phyloP scores from a whole-genome alignment of 208 protist genomes.

The Wallacemonas sp. region DNA sequence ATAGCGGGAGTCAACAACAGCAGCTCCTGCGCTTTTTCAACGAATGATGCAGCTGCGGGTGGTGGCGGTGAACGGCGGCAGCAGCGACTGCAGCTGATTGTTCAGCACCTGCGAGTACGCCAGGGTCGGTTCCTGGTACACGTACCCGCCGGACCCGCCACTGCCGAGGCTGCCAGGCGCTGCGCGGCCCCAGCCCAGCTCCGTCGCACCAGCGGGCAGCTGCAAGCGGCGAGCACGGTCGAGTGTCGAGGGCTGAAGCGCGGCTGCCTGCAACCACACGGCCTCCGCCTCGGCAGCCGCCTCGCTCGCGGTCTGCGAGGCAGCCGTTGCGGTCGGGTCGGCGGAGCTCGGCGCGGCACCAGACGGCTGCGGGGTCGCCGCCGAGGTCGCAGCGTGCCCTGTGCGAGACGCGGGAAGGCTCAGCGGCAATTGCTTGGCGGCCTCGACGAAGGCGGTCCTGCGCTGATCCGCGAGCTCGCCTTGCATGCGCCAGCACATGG shows the following conservation, averaged over 20 bases:
- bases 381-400: not conserved
- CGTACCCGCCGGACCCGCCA: not conserved
- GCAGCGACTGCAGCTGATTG: conserved; percentile 47
- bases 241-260: not conserved
- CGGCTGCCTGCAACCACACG: conserved; percentile 9
- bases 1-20: too few species aligned
- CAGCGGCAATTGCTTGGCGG: conserved; percentile 3
- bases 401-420: conserved; percentile 1
- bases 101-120: conserved; percentile 62
- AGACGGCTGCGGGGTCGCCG: not conserved
- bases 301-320: not conserved
- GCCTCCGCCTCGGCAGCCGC: conserved; percentile 6
- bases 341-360: not conserved
- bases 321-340: not conserved
- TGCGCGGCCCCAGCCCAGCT: conserved; percentile 41
- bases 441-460: conserved; percentile 1
- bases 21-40: too few species aligned
- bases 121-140: conserved; percentile 40
- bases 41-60: conserved; percentile 61
- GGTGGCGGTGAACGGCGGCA: conserved; percentile 69
- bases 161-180: conserved; percentile 25
- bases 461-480: conserved; percentile 24
- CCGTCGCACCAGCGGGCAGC: conserved; percentile 22
- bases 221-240: not conserved
- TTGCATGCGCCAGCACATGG: conserved; percentile 42